Evolutionary conservation across 2,329 filamentous ascomycete genomes (phyloP).

Genomic region (Dryadomyces sulphureus): DNA sequence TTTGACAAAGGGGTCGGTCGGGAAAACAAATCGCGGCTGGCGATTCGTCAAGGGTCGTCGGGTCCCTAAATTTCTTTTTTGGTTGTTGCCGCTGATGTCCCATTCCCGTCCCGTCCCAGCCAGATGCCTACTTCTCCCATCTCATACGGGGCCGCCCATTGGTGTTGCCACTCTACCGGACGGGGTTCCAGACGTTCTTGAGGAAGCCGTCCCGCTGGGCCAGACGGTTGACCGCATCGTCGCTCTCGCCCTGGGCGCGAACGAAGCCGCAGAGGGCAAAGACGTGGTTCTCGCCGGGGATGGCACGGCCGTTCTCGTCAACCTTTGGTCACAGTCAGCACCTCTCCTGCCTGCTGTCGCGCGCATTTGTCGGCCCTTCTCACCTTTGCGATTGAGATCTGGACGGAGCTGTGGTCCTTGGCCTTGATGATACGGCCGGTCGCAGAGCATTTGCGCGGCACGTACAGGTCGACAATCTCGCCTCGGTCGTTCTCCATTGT

Average conservation of each 20-base stretch:
- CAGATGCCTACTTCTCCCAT: not conserved
- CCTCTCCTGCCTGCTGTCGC: not conserved
- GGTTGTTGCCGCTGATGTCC: not conserved
- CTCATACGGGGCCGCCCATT: not conserved
- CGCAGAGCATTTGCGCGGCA: constrained; percentile 96
- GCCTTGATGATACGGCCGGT: constrained; percentile 99
- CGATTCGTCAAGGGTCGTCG: too few relatives aligned
- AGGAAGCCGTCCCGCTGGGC: constrained; percentile 91
- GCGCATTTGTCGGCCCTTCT: not conserved
- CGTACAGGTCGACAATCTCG: constrained; percentile 39
- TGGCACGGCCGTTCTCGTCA: constrained; percentile 91
- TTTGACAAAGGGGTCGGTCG: not conserved
- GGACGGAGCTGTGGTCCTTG: constrained; percentile 98
- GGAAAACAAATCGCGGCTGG: too few relatives aligned
- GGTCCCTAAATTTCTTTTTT: not conserved
- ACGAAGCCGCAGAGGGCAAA: constrained; percentile 98
- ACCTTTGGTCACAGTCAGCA: constrained; percentile 34
- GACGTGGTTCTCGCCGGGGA: constrained; percentile 90
- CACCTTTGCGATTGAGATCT: constrained; percentile 83
- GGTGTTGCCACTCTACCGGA: constrained; percentile 32
- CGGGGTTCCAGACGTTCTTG: constrained; percentile 89
- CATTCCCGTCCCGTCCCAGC: not conserved
- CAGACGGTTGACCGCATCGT: constrained; percentile 91
- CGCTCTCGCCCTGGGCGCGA: constrained; percentile 92
- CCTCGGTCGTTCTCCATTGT: constrained; percentile 96